Evolutionary conservation across 306 rosid genomes (phyloP).

Genomic region (Prunus mume): DNA sequence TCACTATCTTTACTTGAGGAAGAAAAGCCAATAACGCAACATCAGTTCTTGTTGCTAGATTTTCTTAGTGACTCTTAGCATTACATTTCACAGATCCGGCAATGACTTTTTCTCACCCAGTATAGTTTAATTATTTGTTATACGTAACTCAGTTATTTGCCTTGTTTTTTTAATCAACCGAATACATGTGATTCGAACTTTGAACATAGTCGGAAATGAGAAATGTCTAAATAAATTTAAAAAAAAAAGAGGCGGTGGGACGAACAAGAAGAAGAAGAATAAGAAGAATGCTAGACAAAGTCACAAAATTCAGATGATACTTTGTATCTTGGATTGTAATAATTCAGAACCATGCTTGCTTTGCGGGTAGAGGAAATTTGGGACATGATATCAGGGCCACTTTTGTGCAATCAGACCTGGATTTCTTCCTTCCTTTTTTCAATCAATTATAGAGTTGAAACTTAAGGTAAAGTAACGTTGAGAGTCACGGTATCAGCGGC

Average conservation of each 20-base stretch:
- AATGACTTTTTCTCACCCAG: not conserved
- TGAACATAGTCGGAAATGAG: no score
- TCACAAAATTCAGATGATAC: no score
- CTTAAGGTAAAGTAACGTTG: not conserved
- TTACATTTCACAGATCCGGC: not conserved
- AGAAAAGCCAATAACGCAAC: not conserved
- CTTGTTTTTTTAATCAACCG: no score
- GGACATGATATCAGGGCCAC: constrained; percentile 2
- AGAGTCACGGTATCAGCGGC: not conserved
- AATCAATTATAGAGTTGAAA: not conserved
- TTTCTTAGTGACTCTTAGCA: not conserved
- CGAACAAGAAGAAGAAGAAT: no score
- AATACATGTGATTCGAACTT: no score
- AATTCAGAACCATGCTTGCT: not conserved
- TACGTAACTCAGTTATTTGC: no score
- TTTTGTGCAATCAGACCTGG: not conserved
- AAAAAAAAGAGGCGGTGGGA: no score
- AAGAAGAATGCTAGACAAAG: no score
- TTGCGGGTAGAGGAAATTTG: not conserved
- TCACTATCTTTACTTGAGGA: not conserved
- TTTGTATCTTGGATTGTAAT: no score
- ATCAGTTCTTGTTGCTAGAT: not conserved
- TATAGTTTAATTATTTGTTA: no score
- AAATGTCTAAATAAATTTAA: no score
- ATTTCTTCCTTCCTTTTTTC: not conserved